phyloP scores from a whole-genome alignment of 129 eudicot species.

The Flaveria linearis region DNA sequence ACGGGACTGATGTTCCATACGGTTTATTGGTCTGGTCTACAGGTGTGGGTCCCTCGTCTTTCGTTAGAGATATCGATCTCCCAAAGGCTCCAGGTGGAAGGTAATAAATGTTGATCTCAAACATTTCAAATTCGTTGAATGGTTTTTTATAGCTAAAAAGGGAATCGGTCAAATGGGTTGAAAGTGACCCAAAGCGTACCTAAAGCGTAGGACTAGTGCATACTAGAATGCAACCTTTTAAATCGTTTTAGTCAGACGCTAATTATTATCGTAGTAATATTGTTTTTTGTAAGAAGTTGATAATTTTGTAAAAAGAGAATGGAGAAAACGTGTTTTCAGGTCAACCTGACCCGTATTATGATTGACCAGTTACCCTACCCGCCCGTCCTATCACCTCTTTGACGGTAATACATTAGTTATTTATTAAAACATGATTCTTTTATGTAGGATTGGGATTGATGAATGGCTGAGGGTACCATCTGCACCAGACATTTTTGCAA shows the following conservation, averaged over 20 bases:
- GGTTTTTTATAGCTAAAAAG: not conserved
- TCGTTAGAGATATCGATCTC: slow-evolving; percentile 56
- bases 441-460: slow-evolving; percentile 77
- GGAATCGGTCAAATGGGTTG: slow-evolving; percentile 6
- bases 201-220: not conserved
- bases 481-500: slow-evolving; percentile 74
- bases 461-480: slow-evolving; percentile 91
- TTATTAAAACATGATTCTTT: not conserved
- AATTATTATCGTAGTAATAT: not conserved
- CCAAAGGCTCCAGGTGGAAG: slow-evolving; percentile 96
- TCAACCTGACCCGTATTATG: not conserved
- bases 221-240: not conserved
- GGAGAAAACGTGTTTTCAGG: not conserved
- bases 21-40: slow-evolving; percentile 97
- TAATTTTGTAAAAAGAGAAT: not conserved
- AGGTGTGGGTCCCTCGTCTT: slow-evolving; percentile 96
- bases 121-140: not conserved
- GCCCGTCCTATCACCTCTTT: not conserved
- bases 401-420: not conserved
- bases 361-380: not conserved
- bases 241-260: not conserved
- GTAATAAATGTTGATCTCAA: slow-evolving; percentile 32
- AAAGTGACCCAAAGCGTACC: not conserved
- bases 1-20: slow-evolving; percentile 86
- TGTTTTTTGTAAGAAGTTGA: not conserved